phyloP scores from a whole-genome alignment of 257 asterid species.

The Scutellaria galericulata region DNA sequence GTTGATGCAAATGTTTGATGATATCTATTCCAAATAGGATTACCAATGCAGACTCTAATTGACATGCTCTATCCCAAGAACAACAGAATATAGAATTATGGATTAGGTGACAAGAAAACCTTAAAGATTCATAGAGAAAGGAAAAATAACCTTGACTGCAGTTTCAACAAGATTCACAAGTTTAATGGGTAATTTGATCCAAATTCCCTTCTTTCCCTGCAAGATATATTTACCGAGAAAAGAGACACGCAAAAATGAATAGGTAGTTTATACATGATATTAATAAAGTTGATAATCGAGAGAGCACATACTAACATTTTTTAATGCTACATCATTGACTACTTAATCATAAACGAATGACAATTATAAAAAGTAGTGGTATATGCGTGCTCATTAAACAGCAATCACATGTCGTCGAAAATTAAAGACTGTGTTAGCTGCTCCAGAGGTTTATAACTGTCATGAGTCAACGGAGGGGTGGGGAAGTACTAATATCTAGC shows the following conservation, averaged over 20 bases:
- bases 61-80: slow-evolving; percentile 12
- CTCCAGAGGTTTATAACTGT: background rate
- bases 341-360: background rate
- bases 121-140: background rate
- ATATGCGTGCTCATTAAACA: background rate
- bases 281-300: slow-evolving; percentile 9
- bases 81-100: slow-evolving; percentile 1
- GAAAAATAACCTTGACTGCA: slow-evolving; percentile 60
- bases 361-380: background rate
- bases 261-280: background rate
- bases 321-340: slow-evolving; percentile 1
- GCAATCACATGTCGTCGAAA: background rate
- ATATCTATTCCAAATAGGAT: background rate
- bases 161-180: slow-evolving; percentile 65
- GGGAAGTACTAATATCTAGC: background rate
- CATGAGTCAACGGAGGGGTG: slow-evolving; percentile 6
- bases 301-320: background rate
- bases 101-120: background rate
- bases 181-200: slow-evolving; percentile 70
- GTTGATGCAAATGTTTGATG: background rate
- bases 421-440: slow-evolving; percentile 4
- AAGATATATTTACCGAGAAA: slow-evolving; percentile 10
- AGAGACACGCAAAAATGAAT: background rate
- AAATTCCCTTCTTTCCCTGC: slow-evolving; percentile 85
- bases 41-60: slow-evolving; percentile 2